Evolutionary conservation across 2,329 filamentous ascomycete genomes (phyloP).

Genomic region (Beauveria scarabaeidicola): DNA sequence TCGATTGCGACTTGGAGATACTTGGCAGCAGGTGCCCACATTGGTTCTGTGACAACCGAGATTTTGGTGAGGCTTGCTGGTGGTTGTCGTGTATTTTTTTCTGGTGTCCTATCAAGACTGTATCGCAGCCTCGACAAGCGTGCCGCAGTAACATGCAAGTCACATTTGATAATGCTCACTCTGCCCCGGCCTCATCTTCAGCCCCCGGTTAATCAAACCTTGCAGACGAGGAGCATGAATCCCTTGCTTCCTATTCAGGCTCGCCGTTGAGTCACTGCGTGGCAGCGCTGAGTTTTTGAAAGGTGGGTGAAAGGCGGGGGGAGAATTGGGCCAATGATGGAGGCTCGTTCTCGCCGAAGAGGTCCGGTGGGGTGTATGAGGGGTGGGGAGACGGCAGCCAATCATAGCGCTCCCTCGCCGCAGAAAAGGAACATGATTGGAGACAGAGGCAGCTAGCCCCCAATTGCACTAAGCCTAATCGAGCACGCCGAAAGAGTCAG

Average conservation of each 20-base stretch:
- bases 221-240: background rate
- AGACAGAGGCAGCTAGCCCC: background rate
- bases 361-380: background rate
- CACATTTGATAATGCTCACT: background rate
- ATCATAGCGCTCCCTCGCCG: background rate
- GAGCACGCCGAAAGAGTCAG: slow-evolving; percentile 38
- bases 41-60: background rate
- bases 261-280: slow-evolving; percentile 11
- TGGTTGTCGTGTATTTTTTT: background rate
- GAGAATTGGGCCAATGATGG: slow-evolving; percentile 3
- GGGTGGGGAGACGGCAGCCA: background rate
- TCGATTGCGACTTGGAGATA: background rate
- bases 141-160: background rate
- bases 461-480: slow-evolving; percentile 26
- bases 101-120: background rate
- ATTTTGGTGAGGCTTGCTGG: background rate
- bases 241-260: background rate
- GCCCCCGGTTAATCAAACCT: background rate
- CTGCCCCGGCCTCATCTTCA: background rate
- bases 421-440: slow-evolving; percentile 21
- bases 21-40: background rate
- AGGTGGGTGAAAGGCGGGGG: background rate
- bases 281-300: background rate
- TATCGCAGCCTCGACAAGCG: background rate
- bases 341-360: slow-evolving; percentile 13